Base-by-base conservation (phyloP, 192 early-diverging fungal species). In the Spizellomyces sp. region DNA sequence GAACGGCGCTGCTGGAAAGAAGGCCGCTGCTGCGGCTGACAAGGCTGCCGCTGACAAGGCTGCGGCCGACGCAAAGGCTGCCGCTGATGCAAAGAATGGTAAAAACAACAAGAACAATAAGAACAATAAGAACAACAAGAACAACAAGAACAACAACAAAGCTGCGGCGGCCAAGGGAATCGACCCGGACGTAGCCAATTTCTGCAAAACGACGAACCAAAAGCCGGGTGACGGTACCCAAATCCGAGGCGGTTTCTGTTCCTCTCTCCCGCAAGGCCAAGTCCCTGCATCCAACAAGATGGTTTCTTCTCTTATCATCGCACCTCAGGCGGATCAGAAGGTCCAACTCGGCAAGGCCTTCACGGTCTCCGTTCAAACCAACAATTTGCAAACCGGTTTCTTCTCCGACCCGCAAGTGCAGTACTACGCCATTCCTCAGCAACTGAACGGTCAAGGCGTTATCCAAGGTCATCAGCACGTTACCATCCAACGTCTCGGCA, bases 401-500 rank as follows among this genome's bases (percentile, higher is more conserved):
- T 73, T 74, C 65, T 64, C 62, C 62, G 68, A 75, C 64, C 66
- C 77, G 45, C 22, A 69, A 5, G 74, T 44, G 5, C 22, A 74
- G 42, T 80, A 75, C 73, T 73, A 77, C 67, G 42, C 66, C 58
- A 21, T 55, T 19, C 80, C 80, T 22, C 77, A 78, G 65, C 76
- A 75, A 43, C 75, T 81, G 50, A 70, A 79, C 74, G 58, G 15
- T 54, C 41, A 68, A 9, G 79, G 79, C 36, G 66, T 55, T 21
- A 55, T 77, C 48, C 71, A 81, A 56, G 81, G 81, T 43, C 81
- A 83, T 70, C 64, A 75, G 19, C 81, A 83, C 77, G 48, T 81
- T 21, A 79, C 77, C 68, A 57, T 81, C 45, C 81, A 83, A 62
- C 17, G 50, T 5, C 48, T 60, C 36, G 59, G 62, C 9, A 56